These are phyloP conservation scores for Sordaria brevicollis DNA, from an alignment of 495 filamentous ascomycete species.

Conservation along the genomic window DNA sequence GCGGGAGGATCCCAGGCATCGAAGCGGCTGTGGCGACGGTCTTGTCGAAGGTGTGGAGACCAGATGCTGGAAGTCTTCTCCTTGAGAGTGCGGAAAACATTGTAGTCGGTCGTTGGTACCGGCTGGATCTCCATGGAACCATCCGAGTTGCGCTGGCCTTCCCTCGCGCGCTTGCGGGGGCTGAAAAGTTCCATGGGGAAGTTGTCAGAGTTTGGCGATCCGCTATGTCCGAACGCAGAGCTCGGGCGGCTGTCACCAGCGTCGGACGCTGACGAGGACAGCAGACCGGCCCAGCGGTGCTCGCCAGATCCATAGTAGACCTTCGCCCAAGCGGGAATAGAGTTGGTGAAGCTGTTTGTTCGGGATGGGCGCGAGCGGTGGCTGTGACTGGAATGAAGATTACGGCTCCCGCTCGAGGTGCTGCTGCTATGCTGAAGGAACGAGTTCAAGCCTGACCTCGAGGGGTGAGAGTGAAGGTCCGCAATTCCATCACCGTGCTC, in stretches of 20 bases:
- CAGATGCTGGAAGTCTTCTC: conserved; percentile 49
- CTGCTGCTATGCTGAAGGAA: conserved; percentile 28
- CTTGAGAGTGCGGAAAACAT: conserved; percentile 19
- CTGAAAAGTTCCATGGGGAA: conserved; percentile 40
- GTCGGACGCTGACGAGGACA: conserved; percentile 31
- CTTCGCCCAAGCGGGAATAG: conserved; percentile 56
- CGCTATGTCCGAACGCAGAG: conserved; percentile 21
- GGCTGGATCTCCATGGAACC: conserved; percentile 25
- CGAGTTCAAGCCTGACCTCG: conserved; percentile 32
- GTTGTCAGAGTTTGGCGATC: conserved; percentile 36
- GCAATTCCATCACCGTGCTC: conserved; percentile 46
- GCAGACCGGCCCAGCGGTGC: conserved; percentile 31
- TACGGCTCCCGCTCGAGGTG: conserved; percentile 26
- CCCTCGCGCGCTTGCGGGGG: conserved; percentile 38
- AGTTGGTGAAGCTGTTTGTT: conserved; percentile 43
- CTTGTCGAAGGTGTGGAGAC: conserved; percentile 65
- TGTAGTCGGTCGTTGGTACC: conserved; percentile 14
- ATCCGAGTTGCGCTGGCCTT: conserved; percentile 15
- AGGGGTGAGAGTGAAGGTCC: conserved; percentile 38
- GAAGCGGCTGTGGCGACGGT: conserved; percentile 44
- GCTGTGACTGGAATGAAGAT: conserved; percentile 37
- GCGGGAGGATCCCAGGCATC: conserved; percentile 62
- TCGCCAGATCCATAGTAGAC: conserved; percentile 48
- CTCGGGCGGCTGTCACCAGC: conserved; percentile 32
- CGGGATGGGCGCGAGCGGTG: conserved; percentile 19